Evolutionary conservation across 331 rosid genomes (phyloP).

Genomic region (Ulmus americana): DNA sequence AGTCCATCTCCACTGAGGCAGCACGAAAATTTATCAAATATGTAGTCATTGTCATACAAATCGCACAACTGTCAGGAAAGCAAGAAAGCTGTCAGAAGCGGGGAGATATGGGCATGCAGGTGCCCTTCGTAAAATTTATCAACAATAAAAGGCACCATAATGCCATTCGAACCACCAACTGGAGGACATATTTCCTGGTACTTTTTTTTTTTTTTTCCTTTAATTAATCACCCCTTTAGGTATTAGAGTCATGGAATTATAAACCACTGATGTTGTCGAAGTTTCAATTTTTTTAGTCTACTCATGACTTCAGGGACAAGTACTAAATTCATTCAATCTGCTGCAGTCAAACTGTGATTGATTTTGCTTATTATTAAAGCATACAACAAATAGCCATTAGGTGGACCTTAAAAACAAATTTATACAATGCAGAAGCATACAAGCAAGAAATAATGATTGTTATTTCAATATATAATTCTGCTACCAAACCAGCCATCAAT

Average conservation of each 20-base stretch:
- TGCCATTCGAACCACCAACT: background rate
- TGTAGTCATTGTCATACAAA: constrained; percentile 47
- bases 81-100: constrained; percentile 16
- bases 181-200: background rate
- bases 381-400: too few relatives aligned
- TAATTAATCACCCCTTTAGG: background rate
- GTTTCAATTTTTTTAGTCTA: background rate
- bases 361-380: too few relatives aligned
- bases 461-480: background rate
- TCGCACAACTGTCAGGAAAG: constrained; percentile 42
- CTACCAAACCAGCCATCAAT: background rate
- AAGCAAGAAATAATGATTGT: background rate
- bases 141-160: background rate
- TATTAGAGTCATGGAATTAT: background rate
- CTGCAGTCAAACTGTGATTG: too few relatives aligned
- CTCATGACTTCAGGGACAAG: background rate
- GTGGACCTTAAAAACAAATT: background rate
- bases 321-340: background rate
- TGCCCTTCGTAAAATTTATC: background rate
- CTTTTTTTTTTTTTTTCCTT: background rate
- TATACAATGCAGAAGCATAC: background rate
- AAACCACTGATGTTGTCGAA: background rate
- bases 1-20: constrained; percentile 56
- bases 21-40: constrained; percentile 67
- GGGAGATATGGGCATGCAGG: constrained; percentile 4